Percentiles rank a stretch among this genome's conserved stretches.
Conservation (phyloP, 257 asterid genomes). For the Solanum piurae region DNA sequence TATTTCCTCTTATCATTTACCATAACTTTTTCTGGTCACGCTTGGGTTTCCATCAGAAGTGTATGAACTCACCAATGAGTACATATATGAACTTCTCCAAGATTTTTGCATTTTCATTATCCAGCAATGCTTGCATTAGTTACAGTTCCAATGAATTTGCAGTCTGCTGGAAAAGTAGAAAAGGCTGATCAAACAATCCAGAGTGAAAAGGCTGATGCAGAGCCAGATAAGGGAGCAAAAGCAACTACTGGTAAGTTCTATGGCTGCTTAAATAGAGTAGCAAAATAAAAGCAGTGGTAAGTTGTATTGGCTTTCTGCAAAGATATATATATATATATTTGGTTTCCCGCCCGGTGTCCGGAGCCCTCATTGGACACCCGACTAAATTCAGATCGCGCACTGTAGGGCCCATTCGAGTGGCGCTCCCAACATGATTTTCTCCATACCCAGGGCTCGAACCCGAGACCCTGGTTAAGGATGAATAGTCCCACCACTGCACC, state of each 20-base stretch:
- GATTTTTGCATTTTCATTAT: neutral
- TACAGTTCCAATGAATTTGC: constrained; percentile 13
- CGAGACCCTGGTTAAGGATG: no score
- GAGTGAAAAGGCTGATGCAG: constrained; percentile 20
- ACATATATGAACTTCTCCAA: neutral
- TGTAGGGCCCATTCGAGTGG: no score
- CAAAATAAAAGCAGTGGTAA: neutral
- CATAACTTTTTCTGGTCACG: neutral
- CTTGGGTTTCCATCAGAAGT: neutral
- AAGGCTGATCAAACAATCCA: constrained; percentile 34
- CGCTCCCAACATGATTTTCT: no score
- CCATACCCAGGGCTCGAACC: no score
- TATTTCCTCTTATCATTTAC: neutral
- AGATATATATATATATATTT: neutral
- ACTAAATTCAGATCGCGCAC: no score
- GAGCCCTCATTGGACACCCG: no score
- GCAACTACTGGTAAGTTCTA: constrained; percentile 34
- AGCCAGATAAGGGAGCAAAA: constrained; percentile 18
- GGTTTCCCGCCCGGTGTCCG: no score
- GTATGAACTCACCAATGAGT: neutral
- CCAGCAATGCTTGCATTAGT: neutral
- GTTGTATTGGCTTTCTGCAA: neutral
- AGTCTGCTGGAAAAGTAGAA: constrained; percentile 84
- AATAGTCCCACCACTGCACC: no score
- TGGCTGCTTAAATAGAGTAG: neutral